A percentile compares a stretch with the other conserved stretches of the same genome.
Evolutionary conservation across 2,329 filamentous ascomycete species (phyloP).

Genomic region (Hymenoscyphus repandus): DNA sequence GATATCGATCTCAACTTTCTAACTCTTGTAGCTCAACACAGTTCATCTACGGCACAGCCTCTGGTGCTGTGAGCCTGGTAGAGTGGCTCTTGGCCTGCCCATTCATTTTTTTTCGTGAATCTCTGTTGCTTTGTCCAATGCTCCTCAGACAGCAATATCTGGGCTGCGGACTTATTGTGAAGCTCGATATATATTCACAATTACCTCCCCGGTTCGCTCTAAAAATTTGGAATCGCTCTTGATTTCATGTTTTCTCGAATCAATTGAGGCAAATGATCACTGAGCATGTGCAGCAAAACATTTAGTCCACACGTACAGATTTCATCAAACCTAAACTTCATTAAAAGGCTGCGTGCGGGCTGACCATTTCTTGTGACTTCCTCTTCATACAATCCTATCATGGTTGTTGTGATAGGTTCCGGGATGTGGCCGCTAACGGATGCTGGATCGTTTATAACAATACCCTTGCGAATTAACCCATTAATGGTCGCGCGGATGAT

Average conservation of each 20-base stretch:
- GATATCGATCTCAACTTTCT: conserved; percentile 18
- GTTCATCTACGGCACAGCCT: not conserved
- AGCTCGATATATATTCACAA: conserved; percentile 3
- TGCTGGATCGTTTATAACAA: not conserved
- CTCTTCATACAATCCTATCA: not conserved
- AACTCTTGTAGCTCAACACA: not conserved
- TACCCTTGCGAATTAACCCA: not conserved
- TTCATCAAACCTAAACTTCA: conserved; percentile 8
- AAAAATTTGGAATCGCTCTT: conserved; percentile 7
- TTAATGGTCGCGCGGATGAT: not conserved
- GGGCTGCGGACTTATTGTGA: not conserved
- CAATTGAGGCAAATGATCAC: not conserved
- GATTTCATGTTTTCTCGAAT: conserved; percentile 1
- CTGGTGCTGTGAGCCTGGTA: not conserved
- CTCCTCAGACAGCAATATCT: not conserved
- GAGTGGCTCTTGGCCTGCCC: conserved; percentile 14
- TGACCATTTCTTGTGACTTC: not conserved
- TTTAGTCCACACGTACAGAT: not conserved
- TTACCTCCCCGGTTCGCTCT: conserved; percentile 8
- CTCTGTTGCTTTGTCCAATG: not conserved
- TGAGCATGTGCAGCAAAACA: not conserved
- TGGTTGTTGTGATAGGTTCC: not conserved
- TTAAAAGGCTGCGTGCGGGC: not conserved
- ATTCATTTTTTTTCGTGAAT: conserved; percentile 17
- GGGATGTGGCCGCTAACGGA: not conserved